These are phyloP conservation scores for Colletotrichum tamarilloi DNA, from an alignment of 2,329 filamentous ascomycete genomes.

Conservation along the genomic window DNA sequence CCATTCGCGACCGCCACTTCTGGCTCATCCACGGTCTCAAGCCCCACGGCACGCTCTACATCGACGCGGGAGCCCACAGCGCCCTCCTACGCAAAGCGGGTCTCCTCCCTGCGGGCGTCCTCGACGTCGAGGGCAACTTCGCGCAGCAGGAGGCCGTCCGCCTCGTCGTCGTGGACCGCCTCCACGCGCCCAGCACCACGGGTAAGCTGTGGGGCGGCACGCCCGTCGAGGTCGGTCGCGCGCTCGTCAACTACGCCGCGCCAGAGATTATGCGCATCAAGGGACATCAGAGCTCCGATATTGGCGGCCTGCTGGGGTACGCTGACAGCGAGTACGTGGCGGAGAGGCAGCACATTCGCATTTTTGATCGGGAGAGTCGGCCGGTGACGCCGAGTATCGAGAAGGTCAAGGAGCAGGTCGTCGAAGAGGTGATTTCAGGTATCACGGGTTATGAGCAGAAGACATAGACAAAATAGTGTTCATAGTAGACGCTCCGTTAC, in stretches of 20 bases:
- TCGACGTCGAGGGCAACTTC: constrained; percentile 90
- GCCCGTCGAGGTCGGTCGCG: constrained; percentile 83
- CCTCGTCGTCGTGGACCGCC: constrained; percentile 80
- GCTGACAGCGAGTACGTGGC: constrained; percentile 96
- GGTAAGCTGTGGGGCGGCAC: constrained; percentile 61
- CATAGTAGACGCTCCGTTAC: neutral
- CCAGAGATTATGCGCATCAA: constrained; percentile 86
- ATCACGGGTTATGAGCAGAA: constrained; percentile 40
- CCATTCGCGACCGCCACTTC: constrained; percentile 94
- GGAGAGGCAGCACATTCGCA: constrained; percentile 86
- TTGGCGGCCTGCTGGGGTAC: constrained; percentile 84
- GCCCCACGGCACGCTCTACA: constrained; percentile 91
- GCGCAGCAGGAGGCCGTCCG: constrained; percentile 93
- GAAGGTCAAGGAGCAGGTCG: constrained; percentile 33
- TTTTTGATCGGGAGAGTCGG: constrained; percentile 69
- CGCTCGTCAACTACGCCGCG: constrained; percentile 92
- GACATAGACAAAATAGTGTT: neutral
- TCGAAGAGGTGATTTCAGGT: constrained; percentile 34
- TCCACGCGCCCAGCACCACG: constrained; percentile 49
- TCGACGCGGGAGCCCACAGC: constrained; percentile 87
- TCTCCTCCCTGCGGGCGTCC: constrained; percentile 88
- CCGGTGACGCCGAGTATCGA: constrained; percentile 59
- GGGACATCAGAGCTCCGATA: constrained; percentile 85
- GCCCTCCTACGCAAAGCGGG: constrained; percentile 87
- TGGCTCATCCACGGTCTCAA: constrained; percentile 95